These are phyloP conservation scores for Mollisiaceae sp. DNA, from an alignment of 2,329 filamentous ascomycete genomes.

Conservation along the genomic window DNA sequence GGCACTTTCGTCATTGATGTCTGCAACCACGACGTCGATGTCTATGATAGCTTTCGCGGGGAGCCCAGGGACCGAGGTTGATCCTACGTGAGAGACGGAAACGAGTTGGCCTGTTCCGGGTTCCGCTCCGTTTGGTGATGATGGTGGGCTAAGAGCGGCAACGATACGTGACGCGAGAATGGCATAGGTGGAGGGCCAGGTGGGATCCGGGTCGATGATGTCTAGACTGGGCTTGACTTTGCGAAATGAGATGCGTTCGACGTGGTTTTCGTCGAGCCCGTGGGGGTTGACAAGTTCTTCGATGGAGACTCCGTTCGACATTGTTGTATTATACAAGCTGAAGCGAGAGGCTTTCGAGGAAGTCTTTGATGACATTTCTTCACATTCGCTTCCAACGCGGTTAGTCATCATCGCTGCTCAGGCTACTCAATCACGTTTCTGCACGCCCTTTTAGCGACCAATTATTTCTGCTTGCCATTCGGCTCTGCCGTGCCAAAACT, in stretches of 20 bases:
- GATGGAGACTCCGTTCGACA: conserved; percentile 15
- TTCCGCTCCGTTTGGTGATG: conserved; percentile 8
- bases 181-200: conserved; percentile 13
- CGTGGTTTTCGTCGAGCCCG: conserved; percentile 3
- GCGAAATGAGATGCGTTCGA: conserved; percentile 15
- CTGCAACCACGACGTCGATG: conserved; percentile 52
- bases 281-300: conserved; percentile 2
- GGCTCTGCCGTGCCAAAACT: no score
- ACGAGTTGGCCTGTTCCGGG: conserved; percentile 11
- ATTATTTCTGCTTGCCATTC: no score
- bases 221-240: conserved; percentile 15
- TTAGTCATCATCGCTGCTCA: no score
- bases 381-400: no score
- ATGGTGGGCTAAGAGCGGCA: conserved; percentile 10
- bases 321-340: conserved; percentile 4
- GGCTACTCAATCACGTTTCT: no score
- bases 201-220: conserved; percentile 14
- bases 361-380: no score
- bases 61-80: conserved; percentile 54
- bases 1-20: conserved; percentile 47
- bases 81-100: conserved; percentile 52
- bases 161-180: conserved; percentile 14
- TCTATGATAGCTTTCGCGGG: conserved; percentile 58
- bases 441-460: no score
- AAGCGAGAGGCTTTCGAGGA: conserved; percentile 8